Conservation (phyloP, 1,284 basidiomycete genomes). For the Phylloporus sp. region DNA sequence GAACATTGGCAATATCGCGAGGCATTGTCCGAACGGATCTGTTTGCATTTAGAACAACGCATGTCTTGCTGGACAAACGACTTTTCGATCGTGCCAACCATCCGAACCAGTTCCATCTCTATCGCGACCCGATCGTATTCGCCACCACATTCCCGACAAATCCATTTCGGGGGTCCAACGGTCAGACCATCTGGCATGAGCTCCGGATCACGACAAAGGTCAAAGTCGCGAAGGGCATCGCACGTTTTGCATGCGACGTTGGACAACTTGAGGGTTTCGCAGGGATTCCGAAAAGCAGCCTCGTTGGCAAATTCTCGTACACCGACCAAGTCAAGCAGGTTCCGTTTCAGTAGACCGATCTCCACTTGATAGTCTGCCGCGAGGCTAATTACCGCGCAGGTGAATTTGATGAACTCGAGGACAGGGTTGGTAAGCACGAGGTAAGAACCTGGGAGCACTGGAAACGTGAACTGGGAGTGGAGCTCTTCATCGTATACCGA, state of each 20-base stretch:
- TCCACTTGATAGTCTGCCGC: conserved; percentile 85
- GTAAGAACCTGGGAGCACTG: conserved; percentile 87
- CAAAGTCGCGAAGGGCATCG: conserved; percentile 89
- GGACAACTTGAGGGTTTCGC: conserved; percentile 87
- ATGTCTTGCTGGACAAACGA: conserved; percentile 91
- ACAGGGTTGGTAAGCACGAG: conserved; percentile 79
- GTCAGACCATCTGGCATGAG: conserved; percentile 70
- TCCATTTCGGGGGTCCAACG: conserved; percentile 63
- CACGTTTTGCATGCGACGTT: conserved; percentile 93
- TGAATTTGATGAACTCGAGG: conserved; percentile 91
- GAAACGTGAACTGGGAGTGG: conserved; percentile 78
- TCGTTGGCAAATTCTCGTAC: conserved; percentile 89
- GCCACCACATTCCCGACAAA: conserved; percentile 76
- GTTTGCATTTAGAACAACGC: conserved; percentile 86
- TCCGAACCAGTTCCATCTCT: conserved; percentile 86
- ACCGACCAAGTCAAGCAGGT: conserved; percentile 87
- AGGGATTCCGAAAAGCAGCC: conserved; percentile 90
- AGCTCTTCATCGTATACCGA: conserved; percentile 67
- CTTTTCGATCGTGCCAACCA: conserved; percentile 76
- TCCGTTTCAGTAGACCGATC: conserved; percentile 88
- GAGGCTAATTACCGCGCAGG: conserved; percentile 83
- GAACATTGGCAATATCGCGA: conserved; percentile 89
- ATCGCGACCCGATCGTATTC: conserved; percentile 89
- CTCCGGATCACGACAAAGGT: conserved; percentile 94
- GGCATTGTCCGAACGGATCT: conserved; percentile 88